These are phyloP conservation scores for Acer saccharum DNA, from an alignment of 345 rosid species.

Conservation along the genomic window DNA sequence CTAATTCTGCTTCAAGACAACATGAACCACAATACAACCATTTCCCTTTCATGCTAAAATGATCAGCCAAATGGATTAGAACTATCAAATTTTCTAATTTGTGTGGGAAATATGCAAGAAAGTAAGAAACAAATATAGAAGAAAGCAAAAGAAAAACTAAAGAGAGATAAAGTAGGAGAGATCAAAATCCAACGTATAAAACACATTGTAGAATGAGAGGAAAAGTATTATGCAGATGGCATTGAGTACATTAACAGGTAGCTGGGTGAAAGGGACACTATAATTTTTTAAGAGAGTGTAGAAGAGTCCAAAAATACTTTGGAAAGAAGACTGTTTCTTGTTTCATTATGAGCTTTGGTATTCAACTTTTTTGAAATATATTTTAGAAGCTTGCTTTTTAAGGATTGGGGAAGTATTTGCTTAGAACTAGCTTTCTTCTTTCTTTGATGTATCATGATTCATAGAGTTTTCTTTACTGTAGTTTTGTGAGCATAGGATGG, in stretches of 20 bases:
- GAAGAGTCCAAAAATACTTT: neutral
- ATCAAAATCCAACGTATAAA: neutral
- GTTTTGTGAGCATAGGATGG: neutral
- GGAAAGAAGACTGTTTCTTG: neutral
- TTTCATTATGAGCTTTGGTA: neutral
- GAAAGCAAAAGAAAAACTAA: neutral
- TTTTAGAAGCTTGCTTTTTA: neutral
- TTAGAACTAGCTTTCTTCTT: neutral
- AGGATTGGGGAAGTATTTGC: neutral
- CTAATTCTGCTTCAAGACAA: neutral
- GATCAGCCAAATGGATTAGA: neutral
- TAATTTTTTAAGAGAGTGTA: no score
- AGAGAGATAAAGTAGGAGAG: neutral
- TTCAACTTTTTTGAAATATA: neutral
- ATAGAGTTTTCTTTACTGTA: neutral
- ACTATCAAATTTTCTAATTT: neutral
- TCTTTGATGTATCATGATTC: neutral
- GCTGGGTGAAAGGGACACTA: neutral
- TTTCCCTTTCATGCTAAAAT: neutral
- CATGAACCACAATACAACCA: neutral
- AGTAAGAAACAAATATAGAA: neutral
- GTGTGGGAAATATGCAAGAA: neutral
- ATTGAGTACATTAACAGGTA: neutral
- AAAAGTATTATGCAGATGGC: neutral
- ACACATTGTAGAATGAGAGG: neutral